Evolutionary conservation across 352 stramenopile genomes (phyloP), one percentile per base, ranked within the genome.

Genomic region (Pythium scleroteichum): DNA sequence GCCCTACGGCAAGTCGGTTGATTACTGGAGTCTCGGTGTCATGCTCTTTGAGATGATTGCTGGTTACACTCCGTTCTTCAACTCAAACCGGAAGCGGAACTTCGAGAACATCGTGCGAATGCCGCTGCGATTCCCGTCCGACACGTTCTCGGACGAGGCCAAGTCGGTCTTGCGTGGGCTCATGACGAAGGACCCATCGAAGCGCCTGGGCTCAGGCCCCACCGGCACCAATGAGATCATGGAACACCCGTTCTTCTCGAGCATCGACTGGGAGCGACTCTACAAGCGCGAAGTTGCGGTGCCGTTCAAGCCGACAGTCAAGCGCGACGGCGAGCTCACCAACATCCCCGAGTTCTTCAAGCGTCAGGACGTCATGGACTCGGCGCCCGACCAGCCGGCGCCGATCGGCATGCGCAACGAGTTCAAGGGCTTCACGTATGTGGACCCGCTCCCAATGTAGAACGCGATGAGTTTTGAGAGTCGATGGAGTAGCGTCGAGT

Each of bases 21-120:
- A 97, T 64, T 96, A 90, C 66, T 97, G 89, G 89, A 91, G 82
- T 8, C 68, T 96, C 12, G 88, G 88, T 20, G 76, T 96, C 10
- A 73, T 96, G 42, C 79, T 93, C 27, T 95, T 84, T 45, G 87
- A 95, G 69, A 92, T 95, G 83, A 68, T 94, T 14, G 80, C 74
- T 4, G 82, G 84, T 5, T 87, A 80, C 52, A 92, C 86, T 24
- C 87, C 86, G 20, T 95, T 91, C 63, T 93, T 78, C 65, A 72
- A 91, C 62, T 53, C 75, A 50, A 90, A 92, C 61, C 77, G 78
- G 24, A 86, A 95, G 61, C 76, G 82, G 53, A 94, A 94, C 59
- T 97, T 96, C 64, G 79, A 91, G 49, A 93, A 95, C 64, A 96
- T 97, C 50, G 70, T 92, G 22, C 82, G 89, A 52, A 70, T 88